Evolutionary conservation across 768 basidiomycete species (phyloP), one percentile per base, ranked within the genome.

Genomic region (Tylopilus sp.): DNA sequence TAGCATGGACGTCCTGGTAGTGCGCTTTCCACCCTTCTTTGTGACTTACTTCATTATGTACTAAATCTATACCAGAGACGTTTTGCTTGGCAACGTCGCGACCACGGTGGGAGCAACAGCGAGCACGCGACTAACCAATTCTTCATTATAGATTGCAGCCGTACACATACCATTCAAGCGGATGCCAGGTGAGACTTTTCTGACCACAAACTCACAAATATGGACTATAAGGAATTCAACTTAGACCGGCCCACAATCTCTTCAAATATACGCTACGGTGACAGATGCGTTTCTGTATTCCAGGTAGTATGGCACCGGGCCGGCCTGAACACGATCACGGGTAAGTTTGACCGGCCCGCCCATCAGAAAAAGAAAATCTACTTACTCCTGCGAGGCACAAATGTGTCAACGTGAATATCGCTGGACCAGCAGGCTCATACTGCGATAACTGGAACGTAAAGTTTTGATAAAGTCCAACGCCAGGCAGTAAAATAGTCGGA

Each of bases 211-310:
- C n/a, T n/a, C n/a, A n/a, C n/a, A n/a, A n/a, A n/a, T n/a, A n/a
- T n/a, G n/a, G n/a, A n/a, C n/a, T n/a, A 31, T 6, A 10, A 5
- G 19, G 31, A 24, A 33, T 31, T 22, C 40, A 6, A 49, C 17
- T n/a, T n/a, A 16, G 26, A 45, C 44, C 41, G 50, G 41, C 37
- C 46, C 34, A 22, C 24, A 24, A 26, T 29, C 22, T 46, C 36
- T 37, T 25, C 3, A 6, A 2, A n/a, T 30, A 37, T 53, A 57
- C 31, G 37, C 53, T n/a, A 57, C 53, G 28, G 51, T 64, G 11
- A 69, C 56, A 2, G 60, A 52, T 25, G 51, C 55, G 11, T 55
- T 59, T 45, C 45, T 57, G 50, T 38, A 62, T 45, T 66, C 65
- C 6, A 68, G 42, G 22, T n/a, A n/a, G n/a, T 61, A 52, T 29